A percentile compares a stretch with the other conserved stretches of the same genome.
These are phyloP conservation scores for Xylaria longipes DNA, from an alignment of 495 filamentous ascomycete genomes.

Conservation along the genomic window DNA sequence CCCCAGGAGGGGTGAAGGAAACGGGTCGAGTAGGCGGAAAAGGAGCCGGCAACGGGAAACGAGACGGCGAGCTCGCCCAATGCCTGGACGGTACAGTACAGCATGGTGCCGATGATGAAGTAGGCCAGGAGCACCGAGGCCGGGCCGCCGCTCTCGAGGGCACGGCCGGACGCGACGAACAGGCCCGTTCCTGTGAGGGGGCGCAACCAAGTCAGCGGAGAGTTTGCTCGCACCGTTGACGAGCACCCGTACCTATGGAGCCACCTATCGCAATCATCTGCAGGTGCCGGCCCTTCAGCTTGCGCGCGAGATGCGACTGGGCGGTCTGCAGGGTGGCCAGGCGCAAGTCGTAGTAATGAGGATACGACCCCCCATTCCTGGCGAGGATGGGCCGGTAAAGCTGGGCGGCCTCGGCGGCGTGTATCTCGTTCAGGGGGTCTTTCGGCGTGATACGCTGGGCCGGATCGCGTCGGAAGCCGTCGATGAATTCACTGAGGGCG, in stretches of 20 bases:
- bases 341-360: slow-evolving; percentile 74
- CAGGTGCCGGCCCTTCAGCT: slow-evolving; percentile 82
- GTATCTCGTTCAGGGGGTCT: slow-evolving; percentile 58
- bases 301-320: slow-evolving; percentile 73
- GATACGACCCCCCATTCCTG: slow-evolving; percentile 26
- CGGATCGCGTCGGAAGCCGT: slow-evolving; percentile 86
- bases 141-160: slow-evolving; percentile 80
- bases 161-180: slow-evolving; percentile 85
- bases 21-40: slow-evolving; percentile 88
- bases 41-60: slow-evolving; percentile 91
- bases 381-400: slow-evolving; percentile 33
- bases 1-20: slow-evolving; percentile 97
- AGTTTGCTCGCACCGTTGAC: not conserved
- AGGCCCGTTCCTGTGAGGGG: slow-evolving; percentile 74
- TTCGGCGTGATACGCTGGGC: slow-evolving; percentile 65
- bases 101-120: slow-evolving; percentile 81
- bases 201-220: slow-evolving; percentile 21
- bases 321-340: slow-evolving; percentile 77
- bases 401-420: slow-evolving; percentile 35
- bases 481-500: slow-evolving; percentile 60
- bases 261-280: slow-evolving; percentile 99
- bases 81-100: slow-evolving; percentile 91
- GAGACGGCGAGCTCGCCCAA: slow-evolving; percentile 91
- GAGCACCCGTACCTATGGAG: slow-evolving; percentile 73
- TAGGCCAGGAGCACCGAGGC: slow-evolving; percentile 86